A percentile compares a stretch with the other conserved stretches of the same genome.
phyloP scores from a whole-genome alignment of 2,329 filamentous ascomycete species.

The Mycosphaerelloides madeirae region DNA sequence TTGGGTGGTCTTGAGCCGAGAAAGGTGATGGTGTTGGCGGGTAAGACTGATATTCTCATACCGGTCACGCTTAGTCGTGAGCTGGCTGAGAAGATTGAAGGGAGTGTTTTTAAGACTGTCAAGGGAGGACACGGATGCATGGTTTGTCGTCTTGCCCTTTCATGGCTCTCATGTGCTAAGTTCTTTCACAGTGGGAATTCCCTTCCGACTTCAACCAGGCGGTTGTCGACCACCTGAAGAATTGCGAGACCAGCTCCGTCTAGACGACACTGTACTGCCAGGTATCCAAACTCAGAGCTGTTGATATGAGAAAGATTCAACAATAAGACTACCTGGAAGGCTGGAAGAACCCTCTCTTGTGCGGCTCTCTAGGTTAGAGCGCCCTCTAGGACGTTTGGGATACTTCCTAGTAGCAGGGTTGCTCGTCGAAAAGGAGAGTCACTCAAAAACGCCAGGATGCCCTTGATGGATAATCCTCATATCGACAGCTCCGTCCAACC shows the following conservation, averaged over 20 bases:
- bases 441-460: too few relatives aligned
- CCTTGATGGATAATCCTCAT: too few relatives aligned
- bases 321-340: too few relatives aligned
- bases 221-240: constrained; percentile 1
- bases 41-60: constrained; percentile 22
- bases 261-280: too few relatives aligned
- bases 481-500: too few relatives aligned
- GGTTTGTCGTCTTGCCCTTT: constrained; percentile 1
- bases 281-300: too few relatives aligned
- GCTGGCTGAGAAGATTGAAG: constrained; percentile 17
- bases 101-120: constrained; percentile 16
- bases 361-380: too few relatives aligned
- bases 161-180: constrained; percentile 1
- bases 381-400: too few relatives aligned
- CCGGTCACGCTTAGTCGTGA: constrained; percentile 20
- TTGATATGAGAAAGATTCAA: too few relatives aligned
- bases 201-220: constrained; percentile 19
- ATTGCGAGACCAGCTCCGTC: not conserved
- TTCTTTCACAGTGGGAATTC: constrained; percentile 16
- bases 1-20: constrained; percentile 15
- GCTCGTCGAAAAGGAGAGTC: too few relatives aligned
- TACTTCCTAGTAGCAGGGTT: too few relatives aligned
- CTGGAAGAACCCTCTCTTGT: too few relatives aligned
- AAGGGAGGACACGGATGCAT: constrained; percentile 23
- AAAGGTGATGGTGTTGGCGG: constrained; percentile 23